Percentiles rank a stretch among this genome's conserved stretches.
These are phyloP conservation scores for Catharanthus roseus DNA, from an alignment of 257 asterid species.

Conservation along the genomic window DNA sequence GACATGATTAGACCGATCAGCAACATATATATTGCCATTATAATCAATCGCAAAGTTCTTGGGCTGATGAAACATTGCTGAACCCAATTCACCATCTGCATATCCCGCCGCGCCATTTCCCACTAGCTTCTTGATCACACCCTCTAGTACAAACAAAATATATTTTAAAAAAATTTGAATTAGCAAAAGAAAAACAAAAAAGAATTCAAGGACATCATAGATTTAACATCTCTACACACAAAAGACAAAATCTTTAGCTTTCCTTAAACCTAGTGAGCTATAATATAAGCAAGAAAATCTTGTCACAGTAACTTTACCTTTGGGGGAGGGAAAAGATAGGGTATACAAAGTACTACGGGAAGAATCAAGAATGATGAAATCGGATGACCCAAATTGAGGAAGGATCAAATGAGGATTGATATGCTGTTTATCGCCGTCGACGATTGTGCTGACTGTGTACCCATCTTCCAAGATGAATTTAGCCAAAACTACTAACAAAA, in stretches of 20 bases:
- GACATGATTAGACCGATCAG: slow-evolving; percentile 53
- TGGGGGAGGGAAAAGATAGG: slow-evolving; percentile 33
- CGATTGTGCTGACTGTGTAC: slow-evolving; percentile 66
- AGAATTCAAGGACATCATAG: not conserved
- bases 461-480: slow-evolving; percentile 61
- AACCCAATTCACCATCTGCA: slow-evolving; percentile 59
- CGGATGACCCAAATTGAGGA: slow-evolving; percentile 45
- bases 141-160: slow-evolving; percentile 25
- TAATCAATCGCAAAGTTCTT: slow-evolving; percentile 69
- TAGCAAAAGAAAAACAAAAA: not conserved
- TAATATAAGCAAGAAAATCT: too few relatives aligned
- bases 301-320: slow-evolving; percentile 24
- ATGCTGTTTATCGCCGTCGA: slow-evolving; percentile 59
- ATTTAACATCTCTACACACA: too few relatives aligned
- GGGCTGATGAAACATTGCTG: slow-evolving; percentile 57
- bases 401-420: slow-evolving; percentile 51
- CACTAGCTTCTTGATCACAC: slow-evolving; percentile 44
- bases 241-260: too few relatives aligned
- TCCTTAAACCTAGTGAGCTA: too few relatives aligned
- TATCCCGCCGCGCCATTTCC: slow-evolving; percentile 48
- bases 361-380: slow-evolving; percentile 67
- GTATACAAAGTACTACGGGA: slow-evolving; percentile 57
- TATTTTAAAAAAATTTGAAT: not conserved
- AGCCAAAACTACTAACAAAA: slow-evolving; percentile 26
- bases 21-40: slow-evolving; percentile 71